These are phyloP conservation scores for Solanum chilense DNA, from an alignment of 257 asterid genomes.

Conservation along the genomic window DNA sequence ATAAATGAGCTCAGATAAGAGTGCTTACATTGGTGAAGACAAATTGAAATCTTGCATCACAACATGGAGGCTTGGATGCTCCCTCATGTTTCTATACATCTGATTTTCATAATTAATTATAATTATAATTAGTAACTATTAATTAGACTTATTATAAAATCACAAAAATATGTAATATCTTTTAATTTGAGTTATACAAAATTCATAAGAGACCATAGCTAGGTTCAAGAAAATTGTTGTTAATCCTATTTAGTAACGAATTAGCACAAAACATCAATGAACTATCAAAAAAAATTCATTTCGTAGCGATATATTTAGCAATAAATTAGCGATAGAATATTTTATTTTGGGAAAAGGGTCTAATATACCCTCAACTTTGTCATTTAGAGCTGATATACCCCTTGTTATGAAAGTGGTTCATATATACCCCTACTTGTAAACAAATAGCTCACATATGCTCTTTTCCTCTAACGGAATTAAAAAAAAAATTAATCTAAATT, in stretches of 20 bases:
- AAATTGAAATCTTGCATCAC: background rate
- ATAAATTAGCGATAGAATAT: background rate
- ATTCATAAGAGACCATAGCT: background rate
- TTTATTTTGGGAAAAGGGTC: too few species aligned
- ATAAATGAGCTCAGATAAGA: background rate
- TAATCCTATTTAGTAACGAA: background rate
- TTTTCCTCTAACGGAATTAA: too few species aligned
- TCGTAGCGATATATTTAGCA: background rate
- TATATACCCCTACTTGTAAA: too few species aligned
- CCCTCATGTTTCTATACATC: constrained; percentile 6
- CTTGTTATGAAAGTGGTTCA: too few species aligned
- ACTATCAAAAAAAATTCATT: background rate
- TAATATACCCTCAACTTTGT: too few species aligned
- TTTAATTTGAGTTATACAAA: too few species aligned
- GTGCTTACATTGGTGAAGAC: background rate
- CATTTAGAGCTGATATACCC: too few species aligned
- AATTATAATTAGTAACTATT: background rate
- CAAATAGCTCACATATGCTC: too few species aligned
- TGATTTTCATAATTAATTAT: background rate
- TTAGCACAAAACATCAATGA: background rate
- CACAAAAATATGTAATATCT: background rate
- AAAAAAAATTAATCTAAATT: too few species aligned
- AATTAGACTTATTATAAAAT: background rate
- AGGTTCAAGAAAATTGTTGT: background rate
- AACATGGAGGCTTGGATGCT: background rate